phyloP scores from a whole-genome alignment of 148 eudicot genomes.

The Camellia granthamiana region DNA sequence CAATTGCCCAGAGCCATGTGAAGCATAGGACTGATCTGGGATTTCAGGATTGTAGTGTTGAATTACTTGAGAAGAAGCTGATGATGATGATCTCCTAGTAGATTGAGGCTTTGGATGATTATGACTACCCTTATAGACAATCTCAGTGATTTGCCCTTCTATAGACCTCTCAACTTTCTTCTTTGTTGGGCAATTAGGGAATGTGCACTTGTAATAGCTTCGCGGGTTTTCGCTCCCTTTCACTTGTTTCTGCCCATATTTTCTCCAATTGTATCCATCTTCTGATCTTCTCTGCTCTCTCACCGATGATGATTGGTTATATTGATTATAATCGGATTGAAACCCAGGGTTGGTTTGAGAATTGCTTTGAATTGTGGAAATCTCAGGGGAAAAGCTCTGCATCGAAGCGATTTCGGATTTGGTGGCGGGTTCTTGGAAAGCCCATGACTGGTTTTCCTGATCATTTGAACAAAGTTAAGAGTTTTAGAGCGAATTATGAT shows the following conservation, averaged over 20 bases:
- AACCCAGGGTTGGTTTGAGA: conserved; percentile 20
- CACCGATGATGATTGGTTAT: conserved; percentile 29
- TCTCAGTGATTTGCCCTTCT: conserved; percentile 70
- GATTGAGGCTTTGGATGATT: conserved; percentile 69
- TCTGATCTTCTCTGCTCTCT: conserved; percentile 42
- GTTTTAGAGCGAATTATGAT: not conserved
- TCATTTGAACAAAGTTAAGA: conserved; percentile 1
- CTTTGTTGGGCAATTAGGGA: conserved; percentile 58
- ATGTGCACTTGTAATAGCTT: conserved; percentile 77
- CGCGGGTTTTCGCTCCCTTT: conserved; percentile 81
- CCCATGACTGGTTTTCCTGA: conserved; percentile 51
- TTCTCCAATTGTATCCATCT: conserved; percentile 78
- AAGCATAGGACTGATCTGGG: conserved; percentile 40
- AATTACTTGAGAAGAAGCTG: conserved; percentile 26
- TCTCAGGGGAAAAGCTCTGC: conserved; percentile 30
- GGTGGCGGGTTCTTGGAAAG: conserved; percentile 30
- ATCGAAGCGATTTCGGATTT: conserved; percentile 32
- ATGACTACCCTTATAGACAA: conserved; percentile 71
- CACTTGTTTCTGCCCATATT: conserved; percentile 79
- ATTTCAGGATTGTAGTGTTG: conserved; percentile 33
- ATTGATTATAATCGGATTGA: conserved; percentile 18
- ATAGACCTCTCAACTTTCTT: conserved; percentile 70
- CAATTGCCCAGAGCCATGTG: conserved; percentile 38
- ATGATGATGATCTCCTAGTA: conserved; percentile 49
- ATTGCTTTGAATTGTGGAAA: conserved; percentile 21